Base-by-base conservation (phyloP, 768 basidiomycete genomes). In the Xerocomus brunneocitrinus region DNA sequence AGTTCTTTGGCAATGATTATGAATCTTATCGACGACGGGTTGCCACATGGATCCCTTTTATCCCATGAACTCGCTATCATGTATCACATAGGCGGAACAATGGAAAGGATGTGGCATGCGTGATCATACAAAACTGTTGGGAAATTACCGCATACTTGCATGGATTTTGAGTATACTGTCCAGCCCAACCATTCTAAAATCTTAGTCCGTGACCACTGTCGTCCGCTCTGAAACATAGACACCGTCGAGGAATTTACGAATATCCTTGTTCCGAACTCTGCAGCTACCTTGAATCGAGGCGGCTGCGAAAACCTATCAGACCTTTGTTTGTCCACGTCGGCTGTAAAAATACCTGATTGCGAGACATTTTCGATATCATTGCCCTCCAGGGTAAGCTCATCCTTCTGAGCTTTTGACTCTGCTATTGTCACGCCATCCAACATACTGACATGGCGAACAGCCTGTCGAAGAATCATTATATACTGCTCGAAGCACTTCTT, bases 231-330 rank as follows among this genome's bases (percentile, higher is more conserved):
- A 93, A 56, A 93, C 91, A 64, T 93, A 93, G 75, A 94, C 83
- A 71, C 91, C 89, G 69, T 95, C 91, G 71, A 97, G 79, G 81
- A 98, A 97, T 80, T 98, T 97, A 66, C 95, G 92, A 76, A 98
- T 98, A 80, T 95, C 95, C 80, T 99, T 99, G 87, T 98, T 97
- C 74, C 92, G 89, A 67, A 99, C 97, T 62, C 87, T 84, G 79
- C 93, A 97, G 57, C 88, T 79, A 62, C 95, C 95, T 71, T 98
- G 97, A 70, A 99, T 98, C 39, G 91, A 91, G 44, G 97, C 97
- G 56, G 97, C 93, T 87, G 57, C 49, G 28, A 53, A 25, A 30
- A 44, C 43, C 55, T 39, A 57, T 57, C 43, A 62, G 47, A 39
- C n/a, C n/a, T 5, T 40, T 19, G 39, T 16, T 30, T 40, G 36